Percentiles rank a stretch among this genome's conserved stretches.
Conservation (phyloP, 495 filamentous ascomycete species). For the Aspergillus hancockii region DNA sequence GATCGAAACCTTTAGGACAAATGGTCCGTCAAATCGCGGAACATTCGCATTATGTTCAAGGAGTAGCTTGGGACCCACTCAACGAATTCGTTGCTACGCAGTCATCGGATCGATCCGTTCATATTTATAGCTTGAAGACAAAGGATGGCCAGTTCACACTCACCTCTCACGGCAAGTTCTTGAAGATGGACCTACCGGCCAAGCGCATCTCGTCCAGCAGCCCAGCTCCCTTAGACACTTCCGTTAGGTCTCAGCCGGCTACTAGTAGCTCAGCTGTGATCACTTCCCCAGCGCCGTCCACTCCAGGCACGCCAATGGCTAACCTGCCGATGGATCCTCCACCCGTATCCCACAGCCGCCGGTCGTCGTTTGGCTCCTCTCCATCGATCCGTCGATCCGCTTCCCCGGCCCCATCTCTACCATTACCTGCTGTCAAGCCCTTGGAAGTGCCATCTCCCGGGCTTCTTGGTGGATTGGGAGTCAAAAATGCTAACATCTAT, state of each 20-base stretch:
- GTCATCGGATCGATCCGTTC: slow-evolving; percentile 95
- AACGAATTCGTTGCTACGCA: slow-evolving; percentile 99
- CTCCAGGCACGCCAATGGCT: slow-evolving; percentile 91
- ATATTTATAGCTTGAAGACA: slow-evolving; percentile 93
- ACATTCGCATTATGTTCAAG: slow-evolving; percentile 98
- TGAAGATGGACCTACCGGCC: slow-evolving; percentile 88
- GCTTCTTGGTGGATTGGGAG: slow-evolving; percentile 57
- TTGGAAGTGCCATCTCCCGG: slow-evolving; percentile 82
- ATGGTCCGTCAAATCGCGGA: slow-evolving; percentile 96
- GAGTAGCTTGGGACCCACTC: slow-evolving; percentile 96
- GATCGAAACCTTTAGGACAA: slow-evolving; percentile 58
- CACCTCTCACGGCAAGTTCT: slow-evolving; percentile 69
- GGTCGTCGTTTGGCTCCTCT: slow-evolving; percentile 93
- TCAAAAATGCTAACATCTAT: slow-evolving; percentile 87
- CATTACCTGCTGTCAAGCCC: slow-evolving; percentile 94
- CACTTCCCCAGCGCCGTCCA: slow-evolving; percentile 84
- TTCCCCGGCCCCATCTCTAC: slow-evolving; percentile 93
- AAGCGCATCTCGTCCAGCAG: slow-evolving; percentile 90
- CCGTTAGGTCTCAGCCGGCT: slow-evolving; percentile 55
- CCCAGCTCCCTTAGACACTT: slow-evolving; percentile 83
- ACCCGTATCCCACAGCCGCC: slow-evolving; percentile 82
- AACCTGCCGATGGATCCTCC: slow-evolving; percentile 97
- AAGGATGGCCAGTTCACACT: slow-evolving; percentile 96
- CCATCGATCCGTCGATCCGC: slow-evolving; percentile 81
- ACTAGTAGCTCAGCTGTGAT: slow-evolving; percentile 59